Conservation (phyloP, 768 basidiomycete genomes). For the Clitopilus hobsonii region DNA sequence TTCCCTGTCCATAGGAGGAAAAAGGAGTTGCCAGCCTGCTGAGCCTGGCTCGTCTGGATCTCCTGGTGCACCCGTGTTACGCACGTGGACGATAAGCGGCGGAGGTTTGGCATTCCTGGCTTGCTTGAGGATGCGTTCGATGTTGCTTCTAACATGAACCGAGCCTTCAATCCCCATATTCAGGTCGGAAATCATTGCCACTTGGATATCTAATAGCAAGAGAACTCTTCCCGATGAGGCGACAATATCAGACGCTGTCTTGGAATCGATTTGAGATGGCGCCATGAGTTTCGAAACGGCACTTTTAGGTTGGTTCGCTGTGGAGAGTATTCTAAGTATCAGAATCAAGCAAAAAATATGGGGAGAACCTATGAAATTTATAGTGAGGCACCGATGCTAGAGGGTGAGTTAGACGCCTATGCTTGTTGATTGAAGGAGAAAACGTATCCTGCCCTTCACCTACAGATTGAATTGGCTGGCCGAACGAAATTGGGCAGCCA, state of each 20-base stretch:
- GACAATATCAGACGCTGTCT: conserved; percentile 9
- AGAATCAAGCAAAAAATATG: too few relatives aligned
- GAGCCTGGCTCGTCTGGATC: conserved; percentile 56
- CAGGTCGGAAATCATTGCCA: conserved; percentile 41
- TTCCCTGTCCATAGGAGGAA: conserved; percentile 34
- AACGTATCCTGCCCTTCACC: too few relatives aligned
- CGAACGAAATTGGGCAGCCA: too few relatives aligned
- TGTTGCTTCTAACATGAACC: conserved; percentile 36
- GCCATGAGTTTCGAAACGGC: conserved; percentile 2
- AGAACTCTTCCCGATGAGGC: conserved; percentile 36
- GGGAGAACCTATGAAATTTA: too few relatives aligned
- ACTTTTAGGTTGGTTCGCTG: neutral
- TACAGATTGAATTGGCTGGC: too few relatives aligned
- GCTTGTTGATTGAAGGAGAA: too few relatives aligned
- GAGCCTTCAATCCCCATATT: conserved; percentile 48
- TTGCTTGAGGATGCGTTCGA: conserved; percentile 40
- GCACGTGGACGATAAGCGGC: conserved; percentile 62
- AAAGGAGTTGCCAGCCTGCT: conserved; percentile 59
- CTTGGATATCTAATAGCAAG: conserved; percentile 57
- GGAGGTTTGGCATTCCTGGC: conserved; percentile 45
- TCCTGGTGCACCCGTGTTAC: conserved; percentile 57
- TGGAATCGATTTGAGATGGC: conserved; percentile 1
- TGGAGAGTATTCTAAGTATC: too few relatives aligned
- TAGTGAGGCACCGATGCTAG: too few relatives aligned
- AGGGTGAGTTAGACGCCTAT: too few relatives aligned